Evolutionary conservation across 1,139 yeast species (phyloP), one percentile per base, ranked within the genome.

Genomic region (Scheffersomyces titani): DNA sequence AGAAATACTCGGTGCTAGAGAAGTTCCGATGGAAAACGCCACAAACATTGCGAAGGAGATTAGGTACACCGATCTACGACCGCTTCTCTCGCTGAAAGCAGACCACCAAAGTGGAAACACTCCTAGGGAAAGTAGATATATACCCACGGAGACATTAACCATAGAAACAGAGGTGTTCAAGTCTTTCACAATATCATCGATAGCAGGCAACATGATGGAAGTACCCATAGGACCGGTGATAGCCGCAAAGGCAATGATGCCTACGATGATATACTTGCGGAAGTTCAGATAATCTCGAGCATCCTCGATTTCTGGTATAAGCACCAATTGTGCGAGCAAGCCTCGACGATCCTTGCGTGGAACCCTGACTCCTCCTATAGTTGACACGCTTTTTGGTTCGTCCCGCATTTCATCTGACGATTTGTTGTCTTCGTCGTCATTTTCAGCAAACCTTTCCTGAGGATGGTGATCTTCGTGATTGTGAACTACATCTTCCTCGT

Each of bases 181-280:
- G 30, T 84, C 85, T 0, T 59, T 58, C 5, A 82, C 82, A 49
- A 91, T 82, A 57, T 86, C 84, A 52, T 83, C 83, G 51, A 90
- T 83, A 0, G 96, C 96, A 0, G 97, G 97, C 54, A 90, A 81
- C 70, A 91, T 79, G 58, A 92, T 89, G 1, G 94, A 87, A 1
- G 96, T 88, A n/a, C 96, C 97, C 93, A 92, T 89, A 9, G 97
- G 97, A 0, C 97, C 97, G 53, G 90, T 82, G 68, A 89, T 76
- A 1, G 93, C 90, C 5, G 94, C 92, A 59, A 84, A 76, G 0
- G 96, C 93, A 49, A 90, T 84, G 36, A 89, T 75, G 44, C 83
- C 73, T 1, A 90, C 89, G 54, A 91, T 78, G n/a, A 79, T 55
- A 56, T 72, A 67, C 65, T 91, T 89, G 57, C 80, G 68, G 1